Evolutionary conservation across 1,284 basidiomycete species (phyloP), one percentile per base, ranked within the genome.

Genomic region (Phlebopus sp.): DNA sequence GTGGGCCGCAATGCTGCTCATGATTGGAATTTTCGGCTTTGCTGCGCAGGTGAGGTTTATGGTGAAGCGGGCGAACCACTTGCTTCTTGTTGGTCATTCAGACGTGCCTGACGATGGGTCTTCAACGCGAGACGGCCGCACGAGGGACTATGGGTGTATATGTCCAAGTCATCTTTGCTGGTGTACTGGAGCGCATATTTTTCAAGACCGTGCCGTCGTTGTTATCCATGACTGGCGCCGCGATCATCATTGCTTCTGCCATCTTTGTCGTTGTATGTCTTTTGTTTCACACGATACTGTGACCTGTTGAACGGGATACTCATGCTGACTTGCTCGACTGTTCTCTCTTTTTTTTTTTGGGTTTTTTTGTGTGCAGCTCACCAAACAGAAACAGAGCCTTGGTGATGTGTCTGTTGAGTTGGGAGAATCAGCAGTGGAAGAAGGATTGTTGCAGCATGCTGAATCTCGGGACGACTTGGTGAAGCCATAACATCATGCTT

Each of bases 1-100:
- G 50, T 77, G 65, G 67, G 54, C 69, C 4, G 38, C 53, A 0
- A 56, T 70, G 55, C 51, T 73, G 15, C 42, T 67, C n/a, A 49
- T 68, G 44, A 63, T 72, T 7, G 69, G 72, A 2, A 39, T 78
- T 5, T 72, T 74, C 47, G 79, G 78, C 1, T 75, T 81, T 49
- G 49, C 64, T 6, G 76, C 69, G 0, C 79, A 81, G 62, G 73
- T 58, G 38, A 21, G 31, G 21, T 19, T 10, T 40, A 35, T 1
- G n/a, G n/a, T n/a, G n/a, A n/a, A n/a, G n/a, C n/a, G n/a, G n/a
- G n/a, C n/a, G n/a, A n/a, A n/a, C n/a, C n/a, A n/a, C n/a, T n/a
- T n/a, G n/a, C n/a, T n/a, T n/a, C n/a, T n/a, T n/a, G n/a, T n/a
- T n/a, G n/a, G 25, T 13, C 18, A 11, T 39, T 4, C 10, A 47